Percentiles rank a stretch among this genome's conserved stretches.
These are phyloP conservation scores for Tremella fuciformis DNA, from an alignment of 768 basidiomycete genomes.

Conservation along the genomic window DNA sequence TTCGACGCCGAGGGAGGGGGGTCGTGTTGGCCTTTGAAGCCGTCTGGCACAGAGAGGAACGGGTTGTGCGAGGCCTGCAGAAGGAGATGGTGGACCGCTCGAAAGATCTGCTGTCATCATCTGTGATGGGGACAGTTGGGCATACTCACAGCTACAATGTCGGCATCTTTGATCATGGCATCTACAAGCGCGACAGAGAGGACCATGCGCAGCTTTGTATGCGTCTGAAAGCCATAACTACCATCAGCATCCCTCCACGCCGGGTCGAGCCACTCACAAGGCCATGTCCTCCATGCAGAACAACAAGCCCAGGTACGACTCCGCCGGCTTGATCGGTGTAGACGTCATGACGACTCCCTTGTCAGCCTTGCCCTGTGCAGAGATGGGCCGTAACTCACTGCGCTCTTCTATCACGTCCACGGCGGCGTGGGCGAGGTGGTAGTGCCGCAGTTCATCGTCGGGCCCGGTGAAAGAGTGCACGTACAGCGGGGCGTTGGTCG, in stretches of 20 bases:
- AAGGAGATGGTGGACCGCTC: slow-evolving; percentile 47
- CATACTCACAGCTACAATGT: slow-evolving; percentile 43
- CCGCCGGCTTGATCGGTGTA: slow-evolving; percentile 42
- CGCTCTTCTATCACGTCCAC: slow-evolving; percentile 50
- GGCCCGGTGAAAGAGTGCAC: slow-evolving; percentile 47
- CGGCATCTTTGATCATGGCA: slow-evolving; percentile 50
- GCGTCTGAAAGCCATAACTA: slow-evolving; percentile 50
- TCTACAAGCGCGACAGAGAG: slow-evolving; percentile 48
- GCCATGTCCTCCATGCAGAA: slow-evolving; percentile 52
- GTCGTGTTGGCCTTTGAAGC: slow-evolving; percentile 24
- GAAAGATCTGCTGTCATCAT: slow-evolving; percentile 36
- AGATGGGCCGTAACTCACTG: slow-evolving; percentile 32
- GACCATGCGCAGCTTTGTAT: slow-evolving; percentile 45
- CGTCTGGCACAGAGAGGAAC: slow-evolving; percentile 36
- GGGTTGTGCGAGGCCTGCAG: slow-evolving; percentile 40
- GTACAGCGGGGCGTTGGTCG: slow-evolving; percentile 42
- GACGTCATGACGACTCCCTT: slow-evolving; percentile 42
- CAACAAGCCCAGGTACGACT: slow-evolving; percentile 47
- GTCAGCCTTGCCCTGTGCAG: background rate
- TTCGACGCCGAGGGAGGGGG: background rate
- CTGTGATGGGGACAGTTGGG: background rate
- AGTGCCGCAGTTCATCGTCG: slow-evolving; percentile 47
- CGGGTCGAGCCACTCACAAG: slow-evolving; percentile 33
- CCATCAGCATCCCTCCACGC: background rate
- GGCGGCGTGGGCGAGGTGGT: slow-evolving; percentile 48